A percentile compares a stretch with the other conserved stretches of the same genome.
Conservation (phyloP, 495 filamentous ascomycete genomes). For the Viridothelium virens region DNA sequence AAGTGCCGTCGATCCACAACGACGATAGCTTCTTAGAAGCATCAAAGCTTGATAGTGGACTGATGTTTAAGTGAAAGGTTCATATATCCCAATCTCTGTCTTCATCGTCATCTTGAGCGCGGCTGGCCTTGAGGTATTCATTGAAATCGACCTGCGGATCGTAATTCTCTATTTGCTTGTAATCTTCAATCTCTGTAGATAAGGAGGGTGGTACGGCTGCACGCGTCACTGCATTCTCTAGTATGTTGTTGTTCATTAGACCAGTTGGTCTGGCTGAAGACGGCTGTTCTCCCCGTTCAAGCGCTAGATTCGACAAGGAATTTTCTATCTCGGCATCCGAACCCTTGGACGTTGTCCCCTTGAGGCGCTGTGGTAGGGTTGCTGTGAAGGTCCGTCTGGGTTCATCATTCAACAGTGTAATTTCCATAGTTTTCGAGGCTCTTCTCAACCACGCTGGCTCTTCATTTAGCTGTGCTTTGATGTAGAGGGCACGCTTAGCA, state of each 20-base stretch:
- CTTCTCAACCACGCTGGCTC: slow-evolving; percentile 69
- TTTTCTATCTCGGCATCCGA: slow-evolving; percentile 27
- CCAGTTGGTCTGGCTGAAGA: slow-evolving; percentile 23
- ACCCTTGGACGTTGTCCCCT: slow-evolving; percentile 18
- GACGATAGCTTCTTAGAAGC: neutral
- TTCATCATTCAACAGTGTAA: slow-evolving; percentile 30
- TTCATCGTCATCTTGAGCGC: slow-evolving; percentile 10
- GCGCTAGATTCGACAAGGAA: slow-evolving; percentile 37
- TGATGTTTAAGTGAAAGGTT: neutral
- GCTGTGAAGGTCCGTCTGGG: neutral
- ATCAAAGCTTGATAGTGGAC: neutral
- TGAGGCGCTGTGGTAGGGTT: slow-evolving; percentile 18
- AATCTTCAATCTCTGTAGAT: neutral
- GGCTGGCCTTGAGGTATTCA: neutral
- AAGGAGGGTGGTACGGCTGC: slow-evolving; percentile 30
- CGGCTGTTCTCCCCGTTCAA: slow-evolving; percentile 47
- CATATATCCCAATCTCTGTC: slow-evolving; percentile 3
- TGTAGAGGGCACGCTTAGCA: slow-evolving; percentile 66
- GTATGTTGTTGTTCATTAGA: slow-evolving; percentile 38
- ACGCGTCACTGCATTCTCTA: slow-evolving; percentile 39
- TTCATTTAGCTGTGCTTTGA: slow-evolving; percentile 76
- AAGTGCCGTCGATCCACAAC: too few species aligned
- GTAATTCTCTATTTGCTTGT: neutral
- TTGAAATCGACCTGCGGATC: slow-evolving; percentile 2
- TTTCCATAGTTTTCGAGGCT: slow-evolving; percentile 31